Evolutionary conservation across 2,329 filamentous ascomycete species (phyloP), one percentile per base, ranked within the genome.

Genomic region (Diaporthe eres): DNA sequence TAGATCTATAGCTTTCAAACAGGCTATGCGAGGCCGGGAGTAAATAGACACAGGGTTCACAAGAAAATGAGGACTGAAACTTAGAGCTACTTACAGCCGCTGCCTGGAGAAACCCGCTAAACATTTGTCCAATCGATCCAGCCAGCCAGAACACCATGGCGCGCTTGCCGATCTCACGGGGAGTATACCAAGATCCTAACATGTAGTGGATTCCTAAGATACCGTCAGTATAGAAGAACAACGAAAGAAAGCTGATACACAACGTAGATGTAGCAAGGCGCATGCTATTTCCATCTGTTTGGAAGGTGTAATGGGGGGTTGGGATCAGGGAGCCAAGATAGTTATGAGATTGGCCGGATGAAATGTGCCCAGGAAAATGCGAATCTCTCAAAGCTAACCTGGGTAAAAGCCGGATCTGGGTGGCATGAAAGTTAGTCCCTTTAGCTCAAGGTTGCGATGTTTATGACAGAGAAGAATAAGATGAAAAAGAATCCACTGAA

Each of bases 131-230:
- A 0, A 89, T 89, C 1, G 92, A 85, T 0, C 90, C 91, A 15
- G 89, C 90, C 0, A 89, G 86, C 1, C 90, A 92, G 79, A 93
- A 93, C 67, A 93, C 89, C 63, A 90, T 91, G 5, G 87, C 90
- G 1, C 92, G 87, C 80, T 93, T 93, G 0, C 90, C 91, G 0
- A 93, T 86, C 76, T 93, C 91, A 17, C 85, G 84, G 22, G 87
- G 86, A 0, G 88, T 92, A 78, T 92, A 93, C 91, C 91, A 93
- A 0, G 88, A 84, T 9, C 86, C 85, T 3, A 87, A 82, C 71
- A 87, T 82, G 75, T 86, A 87, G 76, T 86, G 85, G 4, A 81
- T 85, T 9, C 63, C 63, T 68, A 17, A 9, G 3, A 19, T 17
- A 17, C 6, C 19, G 47, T 68, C 31, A 68, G 47, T 10, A n/a